A percentile compares a stretch with the other conserved stretches of the same genome.
These are phyloP conservation scores for Vigna hirtella DNA, from an alignment of 306 rosid genomes.

Conservation along the genomic window DNA sequence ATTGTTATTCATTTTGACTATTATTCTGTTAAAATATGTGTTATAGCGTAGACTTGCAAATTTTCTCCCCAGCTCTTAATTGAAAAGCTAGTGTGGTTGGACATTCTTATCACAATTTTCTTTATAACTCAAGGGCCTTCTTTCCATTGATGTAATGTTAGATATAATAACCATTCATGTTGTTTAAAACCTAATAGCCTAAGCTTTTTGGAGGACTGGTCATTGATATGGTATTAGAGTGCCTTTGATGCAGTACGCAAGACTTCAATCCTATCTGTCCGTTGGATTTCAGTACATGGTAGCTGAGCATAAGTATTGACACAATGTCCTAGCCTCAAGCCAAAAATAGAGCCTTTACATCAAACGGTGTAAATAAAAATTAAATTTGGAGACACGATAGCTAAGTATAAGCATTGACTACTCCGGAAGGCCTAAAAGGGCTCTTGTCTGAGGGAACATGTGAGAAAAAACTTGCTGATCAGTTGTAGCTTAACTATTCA, in stretches of 20 bases:
- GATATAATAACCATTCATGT: conserved; percentile 9
- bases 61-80: neutral
- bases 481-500: neutral
- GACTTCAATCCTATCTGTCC: neutral
- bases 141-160: neutral
- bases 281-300: neutral
- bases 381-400: conserved; percentile 1
- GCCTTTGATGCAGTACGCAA: conserved; percentile 8
- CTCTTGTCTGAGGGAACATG: neutral
- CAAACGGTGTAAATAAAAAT: neutral
- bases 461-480: neutral
- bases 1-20: conserved; percentile 15
- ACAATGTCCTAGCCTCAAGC: neutral
- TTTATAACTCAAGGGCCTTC: neutral
- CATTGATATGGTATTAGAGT: neutral
- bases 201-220: neutral
- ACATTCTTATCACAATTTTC: conserved; percentile 17
- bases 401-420: neutral
- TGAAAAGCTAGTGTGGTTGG: conserved; percentile 18
- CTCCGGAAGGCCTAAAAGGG: neutral
- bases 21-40: conserved; percentile 23
- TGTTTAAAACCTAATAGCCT: neutral
- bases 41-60: conserved; percentile 3
- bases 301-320: neutral
- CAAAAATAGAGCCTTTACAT: neutral